Evolutionary conservation across 257 asterid species (phyloP), one percentile per base, ranked within the genome.

Genomic region (Solanum gracilifrons): DNA sequence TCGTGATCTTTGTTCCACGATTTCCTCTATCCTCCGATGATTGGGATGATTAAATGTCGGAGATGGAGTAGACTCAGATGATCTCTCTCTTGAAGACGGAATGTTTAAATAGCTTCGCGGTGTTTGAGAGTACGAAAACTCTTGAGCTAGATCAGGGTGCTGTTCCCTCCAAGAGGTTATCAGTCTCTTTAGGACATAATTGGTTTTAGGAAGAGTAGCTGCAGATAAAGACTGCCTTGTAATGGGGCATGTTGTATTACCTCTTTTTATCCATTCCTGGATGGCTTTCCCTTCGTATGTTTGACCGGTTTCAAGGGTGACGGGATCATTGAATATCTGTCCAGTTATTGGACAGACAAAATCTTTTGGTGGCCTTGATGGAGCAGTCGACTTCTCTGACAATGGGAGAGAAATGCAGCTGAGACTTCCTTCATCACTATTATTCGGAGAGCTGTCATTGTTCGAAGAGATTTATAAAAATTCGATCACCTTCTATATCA

Each of bases 201-300:
- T 95, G 62, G 96, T 94, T 90, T 94, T 94, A 62, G 98, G 98
- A 7, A 95, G 91, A 85, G 91, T 92, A 86, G 91, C 77, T 31
- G 98, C 95, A 5, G 93, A 92, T n/a, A 95, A 92, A 83, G 98
- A 95, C 85, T 95, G 98, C 72, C 98, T 85, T 12, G 98, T 93
- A 85, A 95, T 94, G 20, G 98, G 98, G 66, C 98, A 95, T 43
- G 98, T 92, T 76, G 97, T 93, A 33, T 93, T 95, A 82, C 98
- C 98, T 92, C 98, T 89, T 18, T 92, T 89, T 93, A 94, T 94
- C 98, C 98, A 95, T 90, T 95, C 98, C 89, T 95, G 95, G 88
- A 95, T 95, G 85, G 98, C 98, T 91, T 91, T 95, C 83, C 97
- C 90, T 92, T 95, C 98, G 84, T 94, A 95, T 27, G 98, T 94